Conservation (phyloP, 2,329 filamentous ascomycete species). For the Colletotrichum tofieldiae region DNA sequence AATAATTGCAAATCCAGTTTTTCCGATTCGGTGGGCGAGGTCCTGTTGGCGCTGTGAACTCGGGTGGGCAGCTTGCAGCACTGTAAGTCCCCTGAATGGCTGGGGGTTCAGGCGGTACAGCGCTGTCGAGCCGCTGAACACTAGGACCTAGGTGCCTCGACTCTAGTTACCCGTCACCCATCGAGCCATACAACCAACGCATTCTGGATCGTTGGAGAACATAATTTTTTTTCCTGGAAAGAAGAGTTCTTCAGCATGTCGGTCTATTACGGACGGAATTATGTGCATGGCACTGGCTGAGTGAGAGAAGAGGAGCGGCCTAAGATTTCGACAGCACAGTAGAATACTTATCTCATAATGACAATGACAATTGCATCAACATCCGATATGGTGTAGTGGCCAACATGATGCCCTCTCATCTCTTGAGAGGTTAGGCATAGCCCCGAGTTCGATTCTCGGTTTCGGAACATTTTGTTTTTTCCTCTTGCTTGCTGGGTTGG, state of each 20-base stretch:
- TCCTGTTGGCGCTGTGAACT: neutral
- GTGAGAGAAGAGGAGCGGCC: too few species aligned
- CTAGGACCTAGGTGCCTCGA: too few species aligned
- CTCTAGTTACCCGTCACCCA: neutral
- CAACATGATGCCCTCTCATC: constrained; percentile 42
- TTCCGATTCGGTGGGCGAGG: constrained; percentile 33
- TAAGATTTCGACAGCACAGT: rapidly evolving
- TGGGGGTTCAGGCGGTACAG: neutral
- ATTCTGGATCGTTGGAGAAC: neutral
- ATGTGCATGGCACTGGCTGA: neutral
- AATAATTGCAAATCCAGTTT: constrained; percentile 43
- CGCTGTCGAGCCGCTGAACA: neutral
- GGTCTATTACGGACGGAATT: too few species aligned
- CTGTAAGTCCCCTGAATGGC: neutral
- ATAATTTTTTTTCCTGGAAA: too few species aligned
- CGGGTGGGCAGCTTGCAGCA: neutral
- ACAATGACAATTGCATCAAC: too few species aligned
- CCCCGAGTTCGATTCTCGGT: constrained; percentile 23
- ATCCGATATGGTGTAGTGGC: constrained; percentile 43
- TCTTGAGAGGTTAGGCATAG: constrained; percentile 32
- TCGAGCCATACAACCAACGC: neutral
- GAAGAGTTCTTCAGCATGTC: too few species aligned
- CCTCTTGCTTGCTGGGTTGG: neutral
- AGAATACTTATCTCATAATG: neutral
- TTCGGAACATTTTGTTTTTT: constrained; percentile 27